Percentiles rank a stretch among this genome's conserved stretches.
Conservation (phyloP, 2,329 filamentous ascomycete species). For the Atkinsonella texensis region DNA sequence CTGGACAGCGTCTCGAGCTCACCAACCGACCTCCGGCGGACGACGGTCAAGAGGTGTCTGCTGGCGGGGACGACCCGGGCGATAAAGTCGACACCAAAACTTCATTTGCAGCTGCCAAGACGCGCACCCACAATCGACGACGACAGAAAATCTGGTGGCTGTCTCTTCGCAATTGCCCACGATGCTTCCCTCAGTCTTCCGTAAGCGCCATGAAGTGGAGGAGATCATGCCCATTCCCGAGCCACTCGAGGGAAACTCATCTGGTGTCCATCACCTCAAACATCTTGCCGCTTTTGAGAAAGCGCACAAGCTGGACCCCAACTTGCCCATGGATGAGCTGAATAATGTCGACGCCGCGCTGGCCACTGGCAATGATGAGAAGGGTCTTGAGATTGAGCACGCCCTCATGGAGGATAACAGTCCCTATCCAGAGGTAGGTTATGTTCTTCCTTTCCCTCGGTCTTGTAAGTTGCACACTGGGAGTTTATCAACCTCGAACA, state of each 20-base stretch:
- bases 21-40: background rate
- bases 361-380: constrained; percentile 40
- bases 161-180: background rate
- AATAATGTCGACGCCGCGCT: constrained; percentile 49
- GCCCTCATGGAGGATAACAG: constrained; percentile 52
- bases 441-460: background rate
- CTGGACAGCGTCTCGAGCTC: background rate
- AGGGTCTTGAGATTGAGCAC: constrained; percentile 44
- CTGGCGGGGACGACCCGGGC: background rate
- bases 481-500: background rate
- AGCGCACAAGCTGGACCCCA: constrained; percentile 52
- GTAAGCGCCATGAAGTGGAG: constrained; percentile 33
- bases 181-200: constrained; percentile 28
- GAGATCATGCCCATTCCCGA: constrained; percentile 31
- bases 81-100: background rate
- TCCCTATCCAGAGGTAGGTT: constrained; percentile 50
- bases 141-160: background rate
- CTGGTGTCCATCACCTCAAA: constrained; percentile 29
- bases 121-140: background rate
- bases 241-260: constrained; percentile 26
- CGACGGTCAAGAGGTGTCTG: background rate
- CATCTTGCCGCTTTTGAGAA: constrained; percentile 45
- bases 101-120: background rate
- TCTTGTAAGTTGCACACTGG: background rate
- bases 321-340: constrained; percentile 49